Base-by-base conservation (phyloP, 345 rosid species). In the Boechera divaricarpa region DNA sequence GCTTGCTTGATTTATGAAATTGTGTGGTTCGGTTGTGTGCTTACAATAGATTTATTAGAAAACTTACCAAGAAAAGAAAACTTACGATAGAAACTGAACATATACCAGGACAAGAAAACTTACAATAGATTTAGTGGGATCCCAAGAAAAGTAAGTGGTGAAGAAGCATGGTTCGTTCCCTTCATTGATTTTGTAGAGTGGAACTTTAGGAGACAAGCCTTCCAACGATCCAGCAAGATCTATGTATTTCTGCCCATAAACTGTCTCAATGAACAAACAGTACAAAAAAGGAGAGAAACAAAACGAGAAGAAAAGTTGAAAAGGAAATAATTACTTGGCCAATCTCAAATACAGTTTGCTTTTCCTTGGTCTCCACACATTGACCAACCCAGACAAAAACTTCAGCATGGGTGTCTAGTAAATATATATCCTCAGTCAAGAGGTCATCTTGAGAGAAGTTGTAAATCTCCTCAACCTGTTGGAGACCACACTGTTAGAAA, bases 381-480 rank as follows among this genome's bases (percentile, higher is more conserved):
- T 91, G 92, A 76, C 99, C 99, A 83, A 92, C 90, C 99, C 99
- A 95, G 63, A 92, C 87, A 86, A 92, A 90, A 74, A 92, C 97
- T 81, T 92, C 99, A 72, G 96, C 93, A 77, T 87, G 96, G 3
- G 99, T 91, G 81, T 95, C 99, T 29, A 95, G 93, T 45, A 95
- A 78, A 85, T 92, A 78, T 69, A 88, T 78, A 82, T 95, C 99
- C 82, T 95, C 99, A 8, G 97, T 86, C 87, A 95, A 83, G 21
- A 95, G 88, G 72, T 95, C 99, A 83, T 92, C 99, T 82, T 95
- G 99, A 72, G 81, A 69, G 59, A 91, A 95, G 85, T 91, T 91
- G 90, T 88, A 78, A 69, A 95, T 82, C 85, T 95, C 99, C 84
- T 92, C 94, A 61, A 92, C 86, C 99, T 92, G 86, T 75, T 29